Base-by-base conservation (phyloP, 192 early-diverging fungal genomes). In the Coemansia biformis region DNA sequence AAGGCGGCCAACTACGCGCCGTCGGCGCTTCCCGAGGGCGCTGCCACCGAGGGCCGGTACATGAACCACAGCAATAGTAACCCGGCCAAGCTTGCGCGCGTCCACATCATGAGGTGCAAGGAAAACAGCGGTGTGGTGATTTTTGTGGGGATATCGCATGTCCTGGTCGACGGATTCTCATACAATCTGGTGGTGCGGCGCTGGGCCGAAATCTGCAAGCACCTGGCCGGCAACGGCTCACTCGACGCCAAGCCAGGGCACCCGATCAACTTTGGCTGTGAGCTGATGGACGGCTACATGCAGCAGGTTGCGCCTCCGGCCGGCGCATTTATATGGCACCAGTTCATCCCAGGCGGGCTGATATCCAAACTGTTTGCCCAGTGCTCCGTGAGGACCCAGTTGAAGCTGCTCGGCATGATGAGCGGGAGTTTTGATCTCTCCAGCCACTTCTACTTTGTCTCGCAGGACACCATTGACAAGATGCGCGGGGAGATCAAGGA, bases 71-170 rank as follows among this genome's bases (percentile, higher is more conserved):
- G 35, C 2, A 14, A 15, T 2, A 5, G 5, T 0, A 21, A 14
- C 3, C 38, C 28, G 5, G 14, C 19, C 16, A 52, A 64, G 26
- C 19, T 52, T 5, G 49, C 17, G 0, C 22, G 37, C n/a, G 28
- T 53, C 12, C 23, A 46, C n/a, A 16, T 65, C 21, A 19, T 29
- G 6, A 26, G 45, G 33, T 41, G 52, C 12, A 36, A 19, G 10
- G 32, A 58, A 3, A 46, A 40, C 35, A 53, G 50, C 22, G 63
- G 63, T 0, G 55, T 65, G 7, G 41, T 44, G 0, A 17, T 65
- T 23, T 45, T 46, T 44, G 32, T 47, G 2, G 33, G 26, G 1
- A 19, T 53, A 38, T 12, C 39, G 0, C 63, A 65, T 13, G 16
- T 13, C 10, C 29, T 43, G 16, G 34, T 53, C 3, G 63, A 65